Evolutionary conservation across 1,284 basidiomycete species (phyloP).

Genomic region (Sanghuangporus sanghuang): DNA sequence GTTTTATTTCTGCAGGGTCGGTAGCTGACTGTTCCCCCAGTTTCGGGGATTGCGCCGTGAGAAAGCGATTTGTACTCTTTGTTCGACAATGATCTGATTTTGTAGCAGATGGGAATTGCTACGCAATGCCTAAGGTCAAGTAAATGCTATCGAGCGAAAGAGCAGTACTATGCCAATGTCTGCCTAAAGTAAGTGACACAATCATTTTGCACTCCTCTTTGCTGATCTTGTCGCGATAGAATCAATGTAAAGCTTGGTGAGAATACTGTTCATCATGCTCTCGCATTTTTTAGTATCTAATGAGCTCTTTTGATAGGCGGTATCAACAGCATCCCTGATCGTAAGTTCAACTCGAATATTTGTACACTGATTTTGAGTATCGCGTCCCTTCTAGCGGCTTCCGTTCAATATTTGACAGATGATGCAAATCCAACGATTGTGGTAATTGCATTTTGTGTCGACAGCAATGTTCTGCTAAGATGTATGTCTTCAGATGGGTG

Average conservation of each 20-base stretch:
- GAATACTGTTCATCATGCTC: not conserved
- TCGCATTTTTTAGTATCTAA: not conserved
- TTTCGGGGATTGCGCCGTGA: slow-evolving; percentile 64
- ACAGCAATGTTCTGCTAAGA: not conserved
- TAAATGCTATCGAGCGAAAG: slow-evolving; percentile 58
- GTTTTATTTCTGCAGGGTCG: not conserved
- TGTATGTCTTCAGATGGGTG: slow-evolving; percentile 36
- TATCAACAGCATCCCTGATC: slow-evolving; percentile 68
- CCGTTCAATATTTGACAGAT: slow-evolving; percentile 58
- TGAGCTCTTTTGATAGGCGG: slow-evolving; percentile 29
- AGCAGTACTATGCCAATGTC: slow-evolving; percentile 75
- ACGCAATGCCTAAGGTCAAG: slow-evolving; percentile 67
- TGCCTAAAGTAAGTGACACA: slow-evolving; percentile 56
- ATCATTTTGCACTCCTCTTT: not conserved
- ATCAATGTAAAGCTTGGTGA: slow-evolving; percentile 73
- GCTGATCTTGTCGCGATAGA: slow-evolving; percentile 32
- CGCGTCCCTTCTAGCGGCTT: slow-evolving; percentile 26
- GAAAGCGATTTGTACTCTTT: slow-evolving; percentile 18
- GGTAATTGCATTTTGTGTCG: slow-evolving; percentile 45
- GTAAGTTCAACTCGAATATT: not conserved
- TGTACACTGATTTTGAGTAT: not conserved
- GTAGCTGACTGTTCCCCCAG: slow-evolving; percentile 30
- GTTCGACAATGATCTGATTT: slow-evolving; percentile 7
- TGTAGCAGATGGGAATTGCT: slow-evolving; percentile 52
- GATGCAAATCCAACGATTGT: slow-evolving; percentile 69